phyloP scores from a whole-genome alignment of 495 filamentous ascomycete genomes.

The Pyrenula massariospora region DNA sequence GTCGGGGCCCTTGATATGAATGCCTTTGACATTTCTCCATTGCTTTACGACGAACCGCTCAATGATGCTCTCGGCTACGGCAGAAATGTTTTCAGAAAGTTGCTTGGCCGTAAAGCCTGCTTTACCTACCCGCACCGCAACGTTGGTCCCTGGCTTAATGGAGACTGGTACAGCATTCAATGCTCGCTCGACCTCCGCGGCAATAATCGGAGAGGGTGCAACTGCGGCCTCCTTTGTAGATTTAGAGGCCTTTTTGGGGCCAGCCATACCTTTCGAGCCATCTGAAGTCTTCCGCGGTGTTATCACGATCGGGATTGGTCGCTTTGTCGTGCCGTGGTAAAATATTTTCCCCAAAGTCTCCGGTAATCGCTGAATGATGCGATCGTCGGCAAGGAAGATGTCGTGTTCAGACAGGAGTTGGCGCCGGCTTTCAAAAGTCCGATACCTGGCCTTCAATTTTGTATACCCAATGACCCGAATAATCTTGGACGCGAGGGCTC shows the following conservation, averaged over 20 bases:
- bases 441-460: conserved; percentile 79
- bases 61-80: conserved; percentile 53
- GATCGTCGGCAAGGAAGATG: conserved; percentile 78
- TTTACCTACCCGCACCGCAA: conserved; percentile 59
- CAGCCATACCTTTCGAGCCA: conserved; percentile 45
- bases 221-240: conserved; percentile 27
- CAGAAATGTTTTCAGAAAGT: conserved; percentile 66
- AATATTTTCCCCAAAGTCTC: conserved; percentile 74
- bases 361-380: conserved; percentile 68
- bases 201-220: conserved; percentile 41
- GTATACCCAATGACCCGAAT: conserved; percentile 67
- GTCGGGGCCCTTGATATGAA: conserved; percentile 82
- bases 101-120: conserved; percentile 62
- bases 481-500: conserved; percentile 57
- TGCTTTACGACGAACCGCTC: conserved; percentile 70
- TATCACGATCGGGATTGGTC: conserved; percentile 75
- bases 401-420: conserved; percentile 77
- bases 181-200: conserved; percentile 59
- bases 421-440: conserved; percentile 72
- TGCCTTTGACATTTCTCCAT: conserved; percentile 69
- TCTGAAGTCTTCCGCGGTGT: conserved; percentile 52
- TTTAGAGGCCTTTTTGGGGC: conserved; percentile 21
- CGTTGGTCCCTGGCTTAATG: conserved; percentile 52
- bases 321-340: conserved; percentile 65
- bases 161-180: conserved; percentile 62